Evolutionary conservation across 192 early-diverging fungal species (phyloP), one percentile per base, ranked within the genome.

Genomic region (Diversispora epigaea): DNA sequence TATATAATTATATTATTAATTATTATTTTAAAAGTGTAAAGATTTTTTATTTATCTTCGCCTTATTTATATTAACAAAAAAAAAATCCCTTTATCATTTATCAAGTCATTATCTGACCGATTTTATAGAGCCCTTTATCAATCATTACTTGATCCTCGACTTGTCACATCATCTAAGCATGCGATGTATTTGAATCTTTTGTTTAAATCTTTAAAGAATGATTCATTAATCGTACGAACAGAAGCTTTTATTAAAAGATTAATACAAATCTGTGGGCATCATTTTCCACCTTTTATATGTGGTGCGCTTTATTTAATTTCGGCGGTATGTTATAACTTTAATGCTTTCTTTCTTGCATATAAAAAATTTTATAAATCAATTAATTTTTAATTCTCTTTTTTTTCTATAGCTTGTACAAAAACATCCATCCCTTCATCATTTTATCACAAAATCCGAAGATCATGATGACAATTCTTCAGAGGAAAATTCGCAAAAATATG

Each of bases 131-230:
- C 93, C 6, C 78, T 99, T 8, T 98, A 98, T 81, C 93, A 91
- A 63, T 91, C 95, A 32, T 80, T 99, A 46, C 78, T 96, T 41
- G 94, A 99, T 73, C 86, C 89, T 32, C 89, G 96, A 32, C 79
- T 98, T 19, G 70, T 86, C 32, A 77, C 81, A 46, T 85, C 91
- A 12, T 95, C 93, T 17, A 95, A 96, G 81, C 95, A 96, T 73
- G 93, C 95, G 22, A 88, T 96, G 86, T 98, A 94, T 79, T 86
- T 98, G 58, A 99, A 99, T 78, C 83, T 99, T 17, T 81, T 99
- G 6, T 96, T 86, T 86, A 88, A 91, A 60, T 91, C 95, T 19
- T 80, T 99, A 5, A 90, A 89, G 74, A 83, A 88, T 46, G 97
- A 99, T 78, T 75, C 81, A 6, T 84, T 85, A 62, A 78, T 86